A percentile compares a stretch with the other conserved stretches of the same genome.
Evolutionary conservation across 441 rosid species (phyloP).

Genomic region (Euphorbia celastroides): DNA sequence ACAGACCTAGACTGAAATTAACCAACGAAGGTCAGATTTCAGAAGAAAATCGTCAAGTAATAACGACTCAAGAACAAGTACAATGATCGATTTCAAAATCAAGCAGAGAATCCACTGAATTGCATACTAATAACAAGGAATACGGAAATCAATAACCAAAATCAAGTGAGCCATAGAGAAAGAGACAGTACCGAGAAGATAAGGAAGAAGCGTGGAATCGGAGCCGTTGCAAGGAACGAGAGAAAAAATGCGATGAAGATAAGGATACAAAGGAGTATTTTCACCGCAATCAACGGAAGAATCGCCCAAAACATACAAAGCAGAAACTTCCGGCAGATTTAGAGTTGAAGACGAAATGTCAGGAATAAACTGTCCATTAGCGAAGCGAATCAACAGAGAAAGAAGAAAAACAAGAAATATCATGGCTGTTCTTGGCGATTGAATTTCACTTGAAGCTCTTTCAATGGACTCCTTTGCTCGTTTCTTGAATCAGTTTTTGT

Average conservation of each 20-base stretch:
- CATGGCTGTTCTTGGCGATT: conserved; percentile 1
- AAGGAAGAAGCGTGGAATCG: conserved; percentile 43
- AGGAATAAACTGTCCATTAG: conserved; percentile 7
- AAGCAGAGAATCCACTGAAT: neutral
- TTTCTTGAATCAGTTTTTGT: neutral
- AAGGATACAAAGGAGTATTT: conserved; percentile 44
- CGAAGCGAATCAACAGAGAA: conserved; percentile 14
- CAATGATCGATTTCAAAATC: conserved; percentile 1
- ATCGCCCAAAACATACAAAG: conserved; percentile 52
- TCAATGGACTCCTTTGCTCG: neutral
- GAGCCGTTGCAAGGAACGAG: conserved; percentile 49
- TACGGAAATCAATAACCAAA: neutral
- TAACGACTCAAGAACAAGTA: too few relatives aligned
- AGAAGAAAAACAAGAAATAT: conserved; percentile 9
- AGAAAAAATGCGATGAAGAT: conserved; percentile 41
- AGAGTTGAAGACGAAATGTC: neutral
- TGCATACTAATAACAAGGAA: neutral
- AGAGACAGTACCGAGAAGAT: conserved; percentile 38
- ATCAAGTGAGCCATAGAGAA: neutral
- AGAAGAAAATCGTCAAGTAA: too few relatives aligned
- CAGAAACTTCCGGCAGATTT: conserved; percentile 22
- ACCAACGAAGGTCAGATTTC: neutral
- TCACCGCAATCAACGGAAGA: conserved; percentile 65
- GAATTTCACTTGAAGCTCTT: neutral
- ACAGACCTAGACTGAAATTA: neutral